Conservation (phyloP, 192 early-diverging fungal species). For the Spinellus fusiger region DNA sequence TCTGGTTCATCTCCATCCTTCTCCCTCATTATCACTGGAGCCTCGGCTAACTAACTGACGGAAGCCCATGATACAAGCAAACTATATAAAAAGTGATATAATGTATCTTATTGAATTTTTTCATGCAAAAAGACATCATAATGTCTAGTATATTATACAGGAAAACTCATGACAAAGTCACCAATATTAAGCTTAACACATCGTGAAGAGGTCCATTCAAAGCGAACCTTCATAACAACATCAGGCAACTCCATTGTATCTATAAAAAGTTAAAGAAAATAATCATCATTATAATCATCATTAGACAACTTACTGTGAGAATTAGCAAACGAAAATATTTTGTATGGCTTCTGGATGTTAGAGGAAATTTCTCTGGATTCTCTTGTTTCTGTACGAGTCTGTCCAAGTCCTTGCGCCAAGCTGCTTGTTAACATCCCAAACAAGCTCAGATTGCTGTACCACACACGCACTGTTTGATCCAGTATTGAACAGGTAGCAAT, state of each 20-base stretch:
- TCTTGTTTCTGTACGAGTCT: not conserved
- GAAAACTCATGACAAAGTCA: slow-evolving; percentile 56
- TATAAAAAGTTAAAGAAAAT: not conserved
- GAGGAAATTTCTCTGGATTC: slow-evolving; percentile 10
- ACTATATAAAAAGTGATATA: too few relatives aligned
- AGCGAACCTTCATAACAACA: slow-evolving; percentile 30
- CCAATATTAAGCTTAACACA: slow-evolving; percentile 42
- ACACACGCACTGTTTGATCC: slow-evolving; percentile 66
- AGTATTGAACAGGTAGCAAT: slow-evolving; percentile 65
- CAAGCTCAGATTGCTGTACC: slow-evolving; percentile 67
- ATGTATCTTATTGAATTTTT: too few relatives aligned
- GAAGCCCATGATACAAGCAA: too few relatives aligned
- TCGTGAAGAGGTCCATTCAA: slow-evolving; percentile 46
- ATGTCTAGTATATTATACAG: slow-evolving; percentile 29
- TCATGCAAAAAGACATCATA: not conserved
- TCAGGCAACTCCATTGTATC: slow-evolving; percentile 24
- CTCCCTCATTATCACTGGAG: too few relatives aligned
- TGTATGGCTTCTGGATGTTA: slow-evolving; percentile 41
- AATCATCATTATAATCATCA: slow-evolving; percentile 3
- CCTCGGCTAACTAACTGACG: too few relatives aligned
- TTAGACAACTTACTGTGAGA: slow-evolving; percentile 27
- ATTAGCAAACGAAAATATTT: slow-evolving; percentile 34
- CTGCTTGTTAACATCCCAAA: slow-evolving; percentile 58
- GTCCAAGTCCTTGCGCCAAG: slow-evolving; percentile 14
- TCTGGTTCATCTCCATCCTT: too few relatives aligned